Evolutionary conservation across 1,139 yeast species (phyloP).

Genomic region (Eremothecium sinecaudum): DNA sequence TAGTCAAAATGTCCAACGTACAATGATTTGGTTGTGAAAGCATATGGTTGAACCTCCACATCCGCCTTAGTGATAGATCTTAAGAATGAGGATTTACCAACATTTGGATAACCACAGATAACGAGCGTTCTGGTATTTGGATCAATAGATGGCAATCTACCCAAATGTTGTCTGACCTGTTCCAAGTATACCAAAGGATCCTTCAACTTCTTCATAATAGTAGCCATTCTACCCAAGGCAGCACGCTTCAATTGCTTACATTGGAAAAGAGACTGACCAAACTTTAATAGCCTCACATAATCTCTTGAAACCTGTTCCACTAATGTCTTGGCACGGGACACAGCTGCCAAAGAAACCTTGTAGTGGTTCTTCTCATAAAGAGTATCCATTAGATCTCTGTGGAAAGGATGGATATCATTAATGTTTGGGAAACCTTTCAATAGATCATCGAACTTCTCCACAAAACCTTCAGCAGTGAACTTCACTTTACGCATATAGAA

Average conservation of each 20-base stretch:
- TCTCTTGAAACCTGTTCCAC: conserved; percentile 95
- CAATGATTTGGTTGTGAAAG: conserved; percentile 91
- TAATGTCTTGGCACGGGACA: conserved; percentile 85
- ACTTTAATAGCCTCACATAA: conserved; percentile 83
- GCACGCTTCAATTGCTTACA: conserved; percentile 98
- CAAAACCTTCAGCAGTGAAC: conserved; percentile 91
- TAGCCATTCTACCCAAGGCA: conserved; percentile 99
- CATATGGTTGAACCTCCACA: conserved; percentile 98
- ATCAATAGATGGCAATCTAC: conserved; percentile 95
- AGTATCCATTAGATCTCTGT: conserved; percentile 94
- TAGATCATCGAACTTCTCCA: conserved; percentile 80
- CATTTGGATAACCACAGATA: conserved; percentile 98
- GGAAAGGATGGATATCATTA: conserved; percentile 97
- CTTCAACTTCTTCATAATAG: conserved; percentile 86
- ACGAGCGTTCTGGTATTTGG: conserved; percentile 96
- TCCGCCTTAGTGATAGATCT: conserved; percentile 93
- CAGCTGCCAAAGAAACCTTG: conserved; percentile 92
- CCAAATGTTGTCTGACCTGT: conserved; percentile 98
- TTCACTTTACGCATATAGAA: conserved; percentile 97
- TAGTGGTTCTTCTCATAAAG: conserved; percentile 95
- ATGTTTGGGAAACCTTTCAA: conserved; percentile 88
- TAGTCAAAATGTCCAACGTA: conserved; percentile 97
- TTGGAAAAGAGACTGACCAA: conserved; percentile 95
- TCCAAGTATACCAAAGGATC: conserved; percentile 89
- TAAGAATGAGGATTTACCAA: conserved; percentile 94